Percentiles rank a stretch among this genome's conserved stretches.
phyloP scores from a whole-genome alignment of 179 eudicot genomes.

The Beta lomatogona region DNA sequence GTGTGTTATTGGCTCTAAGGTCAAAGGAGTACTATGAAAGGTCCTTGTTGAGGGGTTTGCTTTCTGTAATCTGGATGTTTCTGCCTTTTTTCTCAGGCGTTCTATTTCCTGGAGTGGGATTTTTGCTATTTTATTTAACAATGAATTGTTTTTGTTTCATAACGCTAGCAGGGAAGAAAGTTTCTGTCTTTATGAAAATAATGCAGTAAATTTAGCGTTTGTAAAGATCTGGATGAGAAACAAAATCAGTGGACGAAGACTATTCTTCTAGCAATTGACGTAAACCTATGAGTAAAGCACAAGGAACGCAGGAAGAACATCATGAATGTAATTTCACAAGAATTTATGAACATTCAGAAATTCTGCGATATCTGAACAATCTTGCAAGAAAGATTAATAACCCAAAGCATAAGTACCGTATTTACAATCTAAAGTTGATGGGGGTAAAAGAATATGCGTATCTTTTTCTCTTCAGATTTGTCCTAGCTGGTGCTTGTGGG shows the following conservation, averaged over 20 bases:
- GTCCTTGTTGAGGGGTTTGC: not conserved
- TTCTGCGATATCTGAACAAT: not conserved
- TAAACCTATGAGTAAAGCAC: not conserved
- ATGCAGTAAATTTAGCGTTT: not conserved
- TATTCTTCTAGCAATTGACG: not conserved
- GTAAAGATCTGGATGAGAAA: not conserved
- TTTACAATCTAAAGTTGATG: too few species aligned
- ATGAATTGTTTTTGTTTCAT: not conserved
- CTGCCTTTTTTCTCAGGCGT: not conserved
- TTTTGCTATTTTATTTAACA: not conserved
- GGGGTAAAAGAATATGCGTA: too few species aligned
- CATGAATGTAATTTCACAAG: not conserved
- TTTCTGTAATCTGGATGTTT: not conserved
- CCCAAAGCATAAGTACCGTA: not conserved
- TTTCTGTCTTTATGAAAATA: not conserved
- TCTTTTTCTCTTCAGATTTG: too few species aligned
- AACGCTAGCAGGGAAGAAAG: not conserved
- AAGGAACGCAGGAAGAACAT: not conserved
- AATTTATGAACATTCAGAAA: not conserved
- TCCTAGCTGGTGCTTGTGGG: too few species aligned
- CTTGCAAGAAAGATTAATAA: too few species aligned
- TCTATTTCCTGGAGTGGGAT: too few species aligned
- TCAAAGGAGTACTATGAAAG: not conserved
- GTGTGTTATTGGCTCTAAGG: not conserved
- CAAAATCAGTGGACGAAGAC: too few species aligned